Percentiles rank a stretch among this genome's conserved stretches.
Conservation (phyloP, 2,329 filamentous ascomycete genomes). For the Alternaria postmessia region DNA sequence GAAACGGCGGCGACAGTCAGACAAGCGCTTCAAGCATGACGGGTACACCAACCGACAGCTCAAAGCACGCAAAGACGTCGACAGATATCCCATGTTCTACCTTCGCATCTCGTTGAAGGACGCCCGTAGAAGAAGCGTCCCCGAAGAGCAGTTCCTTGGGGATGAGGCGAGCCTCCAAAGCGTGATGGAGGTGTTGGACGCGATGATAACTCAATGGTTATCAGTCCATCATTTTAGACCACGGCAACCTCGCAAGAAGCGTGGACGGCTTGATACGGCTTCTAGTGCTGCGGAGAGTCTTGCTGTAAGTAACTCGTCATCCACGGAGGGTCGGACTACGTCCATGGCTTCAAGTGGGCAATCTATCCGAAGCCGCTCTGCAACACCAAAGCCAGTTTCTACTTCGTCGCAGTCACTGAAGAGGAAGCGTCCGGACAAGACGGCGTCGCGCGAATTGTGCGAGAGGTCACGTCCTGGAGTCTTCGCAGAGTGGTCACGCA, state of each 20-base stretch:
- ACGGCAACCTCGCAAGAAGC: conserved; percentile 33
- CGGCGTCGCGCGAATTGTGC: not conserved
- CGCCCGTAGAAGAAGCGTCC: conserved; percentile 1
- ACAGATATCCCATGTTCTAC: conserved; percentile 90
- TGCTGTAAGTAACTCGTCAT: not conserved
- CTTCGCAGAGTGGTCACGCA: conserved; percentile 54
- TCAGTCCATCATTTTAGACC: conserved; percentile 75
- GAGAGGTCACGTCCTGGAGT: conserved; percentile 17
- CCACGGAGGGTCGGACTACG: not conserved
- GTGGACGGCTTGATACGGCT: conserved; percentile 5
- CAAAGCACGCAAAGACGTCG: conserved; percentile 70
- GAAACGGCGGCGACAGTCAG: conserved; percentile 45
- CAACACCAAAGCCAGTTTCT: not conserved
- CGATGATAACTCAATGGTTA: conserved; percentile 77
- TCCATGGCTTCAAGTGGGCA: not conserved
- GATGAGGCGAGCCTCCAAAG: conserved; percentile 56
- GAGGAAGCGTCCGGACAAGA: conserved; percentile 25
- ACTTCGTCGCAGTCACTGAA: conserved; percentile 18
- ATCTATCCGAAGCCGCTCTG: not conserved
- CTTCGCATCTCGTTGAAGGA: conserved; percentile 67
- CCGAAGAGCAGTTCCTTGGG: conserved; percentile 34
- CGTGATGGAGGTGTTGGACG: conserved; percentile 71
- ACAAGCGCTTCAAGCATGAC: conserved; percentile 56
- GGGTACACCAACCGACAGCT: conserved; percentile 62
- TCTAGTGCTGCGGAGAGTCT: not conserved